Conservation (phyloP, 1,284 basidiomycete genomes). For the Fomitopsis schrenkii region DNA sequence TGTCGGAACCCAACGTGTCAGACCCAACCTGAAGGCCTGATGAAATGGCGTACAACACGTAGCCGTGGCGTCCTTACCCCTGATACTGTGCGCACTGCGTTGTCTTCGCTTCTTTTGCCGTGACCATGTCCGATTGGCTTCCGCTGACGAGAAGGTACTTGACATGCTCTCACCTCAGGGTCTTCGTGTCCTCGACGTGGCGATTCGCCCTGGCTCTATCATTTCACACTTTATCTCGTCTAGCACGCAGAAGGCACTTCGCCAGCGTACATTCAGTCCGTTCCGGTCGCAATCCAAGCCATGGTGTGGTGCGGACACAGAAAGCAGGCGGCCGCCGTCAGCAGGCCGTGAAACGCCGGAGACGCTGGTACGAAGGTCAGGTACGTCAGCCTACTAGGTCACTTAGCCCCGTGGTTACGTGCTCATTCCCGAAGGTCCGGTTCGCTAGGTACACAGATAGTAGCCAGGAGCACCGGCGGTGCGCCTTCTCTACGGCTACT, state of each 20-base stretch:
- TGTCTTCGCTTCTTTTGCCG: not conserved
- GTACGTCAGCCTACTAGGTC: not conserved
- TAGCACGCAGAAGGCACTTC: not conserved
- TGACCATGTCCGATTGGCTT: too few relatives aligned
- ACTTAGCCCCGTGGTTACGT: not conserved
- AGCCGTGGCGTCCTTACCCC: not conserved
- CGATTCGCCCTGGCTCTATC: not conserved
- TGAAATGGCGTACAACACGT: not conserved
- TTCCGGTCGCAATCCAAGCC: not conserved
- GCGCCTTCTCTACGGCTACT: too few relatives aligned
- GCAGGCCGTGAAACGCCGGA: not conserved
- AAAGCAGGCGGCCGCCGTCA: not conserved
- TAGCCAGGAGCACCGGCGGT: too few relatives aligned
- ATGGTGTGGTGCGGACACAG: not conserved
- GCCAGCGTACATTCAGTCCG: not conserved
- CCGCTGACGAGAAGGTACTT: not conserved
- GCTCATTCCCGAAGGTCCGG: not conserved
- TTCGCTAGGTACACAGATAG: too few relatives aligned
- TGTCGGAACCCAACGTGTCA: not conserved
- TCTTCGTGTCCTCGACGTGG: not conserved
- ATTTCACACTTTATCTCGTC: not conserved
- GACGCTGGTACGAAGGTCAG: not conserved
- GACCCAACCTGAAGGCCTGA: not conserved
- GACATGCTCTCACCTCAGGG: not conserved
- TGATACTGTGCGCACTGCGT: not conserved